A percentile compares a stretch with the other conserved stretches of the same genome.
These are phyloP conservation scores for Blastomyces silverae DNA, from an alignment of 2,329 filamentous ascomycete species.

Conservation along the genomic window DNA sequence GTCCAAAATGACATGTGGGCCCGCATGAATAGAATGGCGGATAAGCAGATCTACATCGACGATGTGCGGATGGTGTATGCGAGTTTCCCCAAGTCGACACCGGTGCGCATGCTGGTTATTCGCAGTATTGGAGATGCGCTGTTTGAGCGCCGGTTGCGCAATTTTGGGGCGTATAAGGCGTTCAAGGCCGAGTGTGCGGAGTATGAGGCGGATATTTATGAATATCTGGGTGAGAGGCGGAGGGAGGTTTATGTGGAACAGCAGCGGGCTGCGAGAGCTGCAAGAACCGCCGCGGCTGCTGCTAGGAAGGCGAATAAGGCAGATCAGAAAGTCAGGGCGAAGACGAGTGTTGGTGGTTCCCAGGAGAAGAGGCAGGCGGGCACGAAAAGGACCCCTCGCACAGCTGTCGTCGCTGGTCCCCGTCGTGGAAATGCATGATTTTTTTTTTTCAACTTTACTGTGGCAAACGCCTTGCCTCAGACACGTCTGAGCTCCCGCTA, in stretches of 20 bases:
- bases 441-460: background rate
- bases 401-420: background rate
- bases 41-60: conserved; percentile 17
- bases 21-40: conserved; percentile 20
- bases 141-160: conserved; percentile 18
- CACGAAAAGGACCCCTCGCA: too few species aligned
- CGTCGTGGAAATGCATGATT: background rate
- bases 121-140: conserved; percentile 21
- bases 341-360: background rate
- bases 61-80: conserved; percentile 19
- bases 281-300: background rate
- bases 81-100: conserved; percentile 15
- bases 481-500: background rate
- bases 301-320: background rate
- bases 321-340: background rate
- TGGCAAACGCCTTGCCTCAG: background rate
- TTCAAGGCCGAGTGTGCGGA: conserved; percentile 17
- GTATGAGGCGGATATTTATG: conserved; percentile 21
- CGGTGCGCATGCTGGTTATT: conserved; percentile 19
- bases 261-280: background rate
- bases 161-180: conserved; percentile 19
- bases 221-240: conserved; percentile 17
- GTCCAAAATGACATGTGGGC: conserved; percentile 17
- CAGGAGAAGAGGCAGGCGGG: background rate
- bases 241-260: conserved; percentile 10